These are phyloP conservation scores for Pseudonitzschia pungens DNA, from an alignment of 108 stramenopile genomes.

Conservation along the genomic window DNA sequence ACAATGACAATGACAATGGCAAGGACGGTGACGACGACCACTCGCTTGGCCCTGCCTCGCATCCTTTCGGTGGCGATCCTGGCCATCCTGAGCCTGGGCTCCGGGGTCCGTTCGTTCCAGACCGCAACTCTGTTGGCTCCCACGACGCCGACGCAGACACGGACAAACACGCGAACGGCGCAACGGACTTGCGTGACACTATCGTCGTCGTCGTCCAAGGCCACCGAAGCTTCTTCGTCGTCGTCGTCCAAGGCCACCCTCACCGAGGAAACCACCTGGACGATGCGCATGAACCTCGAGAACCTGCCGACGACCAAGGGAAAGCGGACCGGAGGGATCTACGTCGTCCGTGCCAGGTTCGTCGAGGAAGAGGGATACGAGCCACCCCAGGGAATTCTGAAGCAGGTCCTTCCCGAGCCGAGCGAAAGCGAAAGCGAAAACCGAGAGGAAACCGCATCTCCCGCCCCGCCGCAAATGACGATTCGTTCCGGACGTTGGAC, in stretches of 20 bases:
- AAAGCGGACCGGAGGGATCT: constrained; percentile 49
- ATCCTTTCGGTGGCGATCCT: background rate
- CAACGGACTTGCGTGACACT: too few species aligned
- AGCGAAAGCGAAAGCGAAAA: constrained; percentile 13
- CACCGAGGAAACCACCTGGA: constrained; percentile 80
- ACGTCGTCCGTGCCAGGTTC: constrained; percentile 63
- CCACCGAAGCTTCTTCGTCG: too few species aligned
- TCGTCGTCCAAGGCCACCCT: constrained; percentile 65
- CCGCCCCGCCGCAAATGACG: constrained; percentile 28
- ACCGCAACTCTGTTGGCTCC: background rate
- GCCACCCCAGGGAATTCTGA: constrained; percentile 74
- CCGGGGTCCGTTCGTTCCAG: background rate
- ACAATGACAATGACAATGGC: too few species aligned
- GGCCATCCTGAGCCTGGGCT: background rate
- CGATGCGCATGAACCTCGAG: constrained; percentile 58
- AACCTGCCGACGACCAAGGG: constrained; percentile 64
- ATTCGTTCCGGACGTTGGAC: constrained; percentile 64
- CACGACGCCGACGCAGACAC: too few species aligned
- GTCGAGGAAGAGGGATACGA: constrained; percentile 86
- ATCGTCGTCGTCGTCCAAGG: too few species aligned
- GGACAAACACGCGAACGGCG: too few species aligned
- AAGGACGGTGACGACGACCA: too few species aligned
- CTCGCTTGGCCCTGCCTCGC: background rate
- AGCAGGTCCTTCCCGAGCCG: constrained; percentile 1
- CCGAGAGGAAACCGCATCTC: background rate